Base-by-base conservation (phyloP, 75 land plant species). In the Larix kaempferi region DNA sequence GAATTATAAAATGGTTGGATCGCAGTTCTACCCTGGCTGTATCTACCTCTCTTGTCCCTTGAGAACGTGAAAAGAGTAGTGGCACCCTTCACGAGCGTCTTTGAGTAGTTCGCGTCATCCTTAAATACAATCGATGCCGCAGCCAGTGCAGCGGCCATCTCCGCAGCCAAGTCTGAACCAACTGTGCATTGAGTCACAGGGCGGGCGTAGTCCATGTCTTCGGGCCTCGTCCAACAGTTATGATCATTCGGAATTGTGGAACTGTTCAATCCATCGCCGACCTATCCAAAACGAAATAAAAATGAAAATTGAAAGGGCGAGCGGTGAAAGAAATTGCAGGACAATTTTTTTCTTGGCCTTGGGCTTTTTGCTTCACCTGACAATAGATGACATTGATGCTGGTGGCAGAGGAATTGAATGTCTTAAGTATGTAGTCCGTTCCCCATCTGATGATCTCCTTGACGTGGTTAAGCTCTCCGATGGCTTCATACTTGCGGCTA, bases 121-220 rank as follows among this genome's bases (percentile, higher is more conserved):
- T 90, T 95, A 88, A 98, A 98, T 57, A 98, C 99, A 57, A 98
- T 93, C 33, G 99, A 95, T 23, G 98, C 99, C 15, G 98, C 79
- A 73, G 98, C 98, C 73, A 98, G 71, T 35, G 98, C 90, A 54
- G 99, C 98, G 64, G 99, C 99, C 99, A 98, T 98, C 77, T 98
- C 99, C 1, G 93, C 92, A 65, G 90, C 94, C 58, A 98, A 90
- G 79, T 98, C 98, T 4, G 99, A 93, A 74, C 94, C 87, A 69
- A 82, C 72, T 14, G 74, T 44, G 55, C 91, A 88, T 52, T 63
- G 41, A 0, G 56, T 2, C 12, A 77, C 62, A 27, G 94, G 97
- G 29, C 97, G 74, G 1, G 52, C 56, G 67, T 92, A 90, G 78
- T 94, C 98, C 67, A 96, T 90, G 81, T 94, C 95, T 77, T 96